Conservation (phyloP, 768 basidiomycete species). For the Tricholoma terreum region DNA sequence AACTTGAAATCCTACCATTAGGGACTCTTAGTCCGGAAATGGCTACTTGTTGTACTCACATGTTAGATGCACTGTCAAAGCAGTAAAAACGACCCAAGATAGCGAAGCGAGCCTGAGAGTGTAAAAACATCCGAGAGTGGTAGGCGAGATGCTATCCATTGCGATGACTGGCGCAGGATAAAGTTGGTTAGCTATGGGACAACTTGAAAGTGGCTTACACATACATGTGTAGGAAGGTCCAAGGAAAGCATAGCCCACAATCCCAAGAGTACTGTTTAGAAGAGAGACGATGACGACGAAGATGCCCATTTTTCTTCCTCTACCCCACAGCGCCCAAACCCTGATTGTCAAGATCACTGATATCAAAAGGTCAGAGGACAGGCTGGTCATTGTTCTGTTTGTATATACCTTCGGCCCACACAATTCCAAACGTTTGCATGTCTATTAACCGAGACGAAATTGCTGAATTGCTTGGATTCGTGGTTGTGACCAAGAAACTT, state of each 20-base stretch:
- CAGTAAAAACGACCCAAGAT: not conserved
- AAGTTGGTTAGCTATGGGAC: not conserved
- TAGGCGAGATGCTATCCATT: not conserved
- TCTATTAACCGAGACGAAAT: not conserved
- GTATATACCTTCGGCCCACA: not conserved
- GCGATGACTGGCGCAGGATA: not conserved
- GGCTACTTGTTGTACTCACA: not conserved
- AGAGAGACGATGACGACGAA: not conserved
- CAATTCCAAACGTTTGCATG: not conserved
- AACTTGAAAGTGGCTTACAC: not conserved
- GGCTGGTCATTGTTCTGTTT: not conserved
- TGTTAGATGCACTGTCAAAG: not conserved
- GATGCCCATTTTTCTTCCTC: not conserved
- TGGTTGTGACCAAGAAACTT: not conserved
- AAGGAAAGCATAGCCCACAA: not conserved
- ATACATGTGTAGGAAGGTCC: not conserved
- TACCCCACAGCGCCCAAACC: constrained; percentile 2
- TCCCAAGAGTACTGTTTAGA: not conserved
- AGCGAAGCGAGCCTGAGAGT: not conserved
- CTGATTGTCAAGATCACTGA: not conserved
- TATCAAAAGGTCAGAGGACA: not conserved
- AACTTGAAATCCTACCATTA: not conserved
- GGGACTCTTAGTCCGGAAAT: not conserved
- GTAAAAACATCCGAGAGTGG: not conserved
- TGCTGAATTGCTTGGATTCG: too few relatives aligned